These are phyloP conservation scores for Hermanozyma aechmeae DNA, from an alignment of 805 yeast genomes.

Conservation along the genomic window DNA sequence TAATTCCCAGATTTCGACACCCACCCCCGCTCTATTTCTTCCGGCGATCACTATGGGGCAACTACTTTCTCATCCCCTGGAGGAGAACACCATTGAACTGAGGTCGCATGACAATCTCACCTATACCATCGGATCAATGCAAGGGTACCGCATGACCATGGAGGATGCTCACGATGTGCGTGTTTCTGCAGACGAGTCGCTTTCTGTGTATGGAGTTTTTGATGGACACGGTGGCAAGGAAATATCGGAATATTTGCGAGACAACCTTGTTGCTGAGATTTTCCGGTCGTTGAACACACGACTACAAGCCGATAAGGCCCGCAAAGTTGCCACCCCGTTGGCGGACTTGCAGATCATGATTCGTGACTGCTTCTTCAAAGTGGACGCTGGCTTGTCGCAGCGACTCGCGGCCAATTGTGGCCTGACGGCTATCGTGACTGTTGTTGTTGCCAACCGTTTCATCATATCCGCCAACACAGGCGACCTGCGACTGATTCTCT, in stretches of 20 bases:
- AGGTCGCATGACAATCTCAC: conserved; percentile 36
- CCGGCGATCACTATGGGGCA: conserved; percentile 66
- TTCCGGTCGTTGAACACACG: conserved; percentile 16
- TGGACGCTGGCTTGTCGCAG: conserved; percentile 24
- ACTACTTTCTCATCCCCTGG: conserved; percentile 62
- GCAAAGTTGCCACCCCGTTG: conserved; percentile 2
- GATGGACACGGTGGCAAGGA: conserved; percentile 79
- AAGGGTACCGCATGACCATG: conserved; percentile 66
- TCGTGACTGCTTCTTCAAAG: conserved; percentile 25
- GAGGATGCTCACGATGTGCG: conserved; percentile 64
- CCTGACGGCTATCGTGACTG: conserved; percentile 29
- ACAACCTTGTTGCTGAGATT: conserved; percentile 28
- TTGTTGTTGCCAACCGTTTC: conserved; percentile 20
- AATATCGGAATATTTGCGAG: conserved; percentile 46
- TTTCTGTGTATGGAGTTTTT: conserved; percentile 58
- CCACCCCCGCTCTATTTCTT: too few relatives aligned
- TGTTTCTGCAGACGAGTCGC: conserved; percentile 31
- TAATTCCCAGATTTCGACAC: too few relatives aligned
- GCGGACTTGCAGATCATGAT: conserved; percentile 12
- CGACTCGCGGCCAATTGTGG: conserved; percentile 25
- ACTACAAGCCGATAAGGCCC: conserved; percentile 1
- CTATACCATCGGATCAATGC: conserved; percentile 67
- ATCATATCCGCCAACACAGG: conserved; percentile 65
- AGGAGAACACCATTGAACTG: conserved; percentile 52
- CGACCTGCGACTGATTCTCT: conserved; percentile 60